A percentile compares a stretch with the other conserved stretches of the same genome.
phyloP scores from a whole-genome alignment of 2,329 filamentous ascomycete species.

The Monosporascus sp. region DNA sequence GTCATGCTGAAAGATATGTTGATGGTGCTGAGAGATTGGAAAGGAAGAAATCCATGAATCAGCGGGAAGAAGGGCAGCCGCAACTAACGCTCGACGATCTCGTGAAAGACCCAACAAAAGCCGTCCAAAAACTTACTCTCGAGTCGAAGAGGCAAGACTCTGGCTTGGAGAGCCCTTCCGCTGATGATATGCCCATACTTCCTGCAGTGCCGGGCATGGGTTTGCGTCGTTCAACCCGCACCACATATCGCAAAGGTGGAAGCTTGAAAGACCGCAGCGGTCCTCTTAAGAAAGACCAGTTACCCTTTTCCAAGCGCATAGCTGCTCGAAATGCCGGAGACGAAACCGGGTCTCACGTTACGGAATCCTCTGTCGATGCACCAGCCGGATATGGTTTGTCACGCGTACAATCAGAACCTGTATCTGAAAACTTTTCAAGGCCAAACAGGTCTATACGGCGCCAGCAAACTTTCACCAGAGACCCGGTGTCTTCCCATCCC shows the following conservation, averaged over 20 bases:
- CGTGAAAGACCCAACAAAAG: conserved; percentile 70
- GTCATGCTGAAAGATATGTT: conserved; percentile 59
- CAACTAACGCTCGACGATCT: conserved; percentile 74
- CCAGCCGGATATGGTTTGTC: conserved; percentile 48
- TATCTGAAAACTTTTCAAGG: conserved; percentile 57
- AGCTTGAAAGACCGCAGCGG: conserved; percentile 83
- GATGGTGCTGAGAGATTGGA: conserved; percentile 80
- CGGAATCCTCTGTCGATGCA: conserved; percentile 36
- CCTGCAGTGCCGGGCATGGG: conserved; percentile 72
- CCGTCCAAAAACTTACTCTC: conserved; percentile 64
- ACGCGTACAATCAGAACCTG: conserved; percentile 66
- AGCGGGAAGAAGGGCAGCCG: conserved; percentile 39
- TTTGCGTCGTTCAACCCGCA: conserved; percentile 82
- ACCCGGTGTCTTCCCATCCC: conserved; percentile 23
- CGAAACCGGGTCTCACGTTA: conserved; percentile 32
- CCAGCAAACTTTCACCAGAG: conserved; percentile 44
- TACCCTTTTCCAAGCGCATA: conserved; percentile 68
- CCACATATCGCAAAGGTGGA: conserved; percentile 79
- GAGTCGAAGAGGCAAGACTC: conserved; percentile 42
- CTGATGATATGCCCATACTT: conserved; percentile 80
- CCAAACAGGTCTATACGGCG: conserved; percentile 44
- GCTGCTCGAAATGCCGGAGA: conserved; percentile 55
- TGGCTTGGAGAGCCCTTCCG: conserved; percentile 33
- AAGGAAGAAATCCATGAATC: conserved; percentile 59
- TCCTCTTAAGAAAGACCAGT: conserved; percentile 72